Base-by-base conservation (phyloP, 2,329 filamentous ascomycete species). In the Fusarium domesticum region DNA sequence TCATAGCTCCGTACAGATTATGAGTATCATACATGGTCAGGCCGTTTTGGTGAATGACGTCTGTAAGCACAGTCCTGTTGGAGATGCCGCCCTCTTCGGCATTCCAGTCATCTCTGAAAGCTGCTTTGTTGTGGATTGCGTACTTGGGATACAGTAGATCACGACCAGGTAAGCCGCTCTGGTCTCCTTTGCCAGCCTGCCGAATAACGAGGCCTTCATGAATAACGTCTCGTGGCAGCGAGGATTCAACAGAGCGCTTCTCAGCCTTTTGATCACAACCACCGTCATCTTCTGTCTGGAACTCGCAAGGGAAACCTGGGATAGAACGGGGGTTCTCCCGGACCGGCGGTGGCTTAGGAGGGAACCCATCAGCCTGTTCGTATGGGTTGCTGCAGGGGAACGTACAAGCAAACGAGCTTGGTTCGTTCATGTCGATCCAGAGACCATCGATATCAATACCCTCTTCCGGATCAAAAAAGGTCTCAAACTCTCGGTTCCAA, bases 11-110 rank as follows among this genome's bases (percentile, higher is more conserved):
- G 58, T 76, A 92, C 1, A 93, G 68, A 59, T 88, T 93, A 72
- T 95, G 89, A 18, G 88, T 80, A 61, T 95, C 88, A 60, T 95
- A 95, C 61, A 95, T 85, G 32, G 80, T 64, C 1, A 80, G 73
- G 4, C 87, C 87, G 54, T 88, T 85, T 35, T 78, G 72, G 59
- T 93, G 87, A 3, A 85, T 89, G 0, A 88, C 84, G 57, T 93
- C 89, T 0, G 87, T 87, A 47, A 80, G 83, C 18, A 91, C 75
- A 1, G 87, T 86, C 56, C 88, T 81, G 52, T 64, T 64, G 32
- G 64, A 66, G 35, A 67, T 48, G 2, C 84, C 81, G 14, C 80
- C 83, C 17, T 92, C 74, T 57, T 88, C 85, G 20, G 61, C 54
- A 43, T 65, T 64, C 23, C 23, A 28, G 23, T 60, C 61, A 65